phyloP scores from a whole-genome alignment of 129 eudicot genomes.

The Chrysanthemum makinoi region DNA sequence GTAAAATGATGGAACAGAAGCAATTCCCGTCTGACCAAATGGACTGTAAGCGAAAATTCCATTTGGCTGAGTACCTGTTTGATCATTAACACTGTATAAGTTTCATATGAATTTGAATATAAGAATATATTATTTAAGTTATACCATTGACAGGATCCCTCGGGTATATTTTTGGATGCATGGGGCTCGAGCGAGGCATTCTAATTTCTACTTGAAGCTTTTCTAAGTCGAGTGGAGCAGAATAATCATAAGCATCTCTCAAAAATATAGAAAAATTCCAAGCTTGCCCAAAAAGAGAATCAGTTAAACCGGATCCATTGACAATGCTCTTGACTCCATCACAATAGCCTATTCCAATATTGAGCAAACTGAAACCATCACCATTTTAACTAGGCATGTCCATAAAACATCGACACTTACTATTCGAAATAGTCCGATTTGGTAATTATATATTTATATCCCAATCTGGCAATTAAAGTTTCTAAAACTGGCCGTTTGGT shows the following conservation, averaged over 20 bases:
- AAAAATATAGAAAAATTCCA: slow-evolving; percentile 53
- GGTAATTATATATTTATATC: too few species aligned
- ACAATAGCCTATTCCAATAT: slow-evolving; percentile 56
- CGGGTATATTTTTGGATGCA: slow-evolving; percentile 41
- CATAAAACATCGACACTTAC: too few species aligned
- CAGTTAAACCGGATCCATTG: slow-evolving; percentile 73
- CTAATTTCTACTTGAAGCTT: slow-evolving; percentile 59
- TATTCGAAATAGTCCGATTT: too few species aligned
- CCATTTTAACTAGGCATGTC: not conserved
- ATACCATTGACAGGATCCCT: slow-evolving; percentile 48
- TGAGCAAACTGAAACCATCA: slow-evolving; percentile 9
- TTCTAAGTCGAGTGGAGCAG: slow-evolving; percentile 62
- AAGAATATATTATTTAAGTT: not conserved
- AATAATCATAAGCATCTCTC: slow-evolving; percentile 79
- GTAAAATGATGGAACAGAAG: slow-evolving; percentile 38
- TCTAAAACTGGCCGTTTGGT: too few species aligned
- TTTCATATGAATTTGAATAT: slow-evolving; percentile 1
- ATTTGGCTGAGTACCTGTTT: slow-evolving; percentile 46
- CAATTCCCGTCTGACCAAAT: slow-evolving; percentile 25
- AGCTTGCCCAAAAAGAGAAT: slow-evolving; percentile 59
- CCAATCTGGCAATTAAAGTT: too few species aligned
- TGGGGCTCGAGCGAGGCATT: slow-evolving; percentile 11
- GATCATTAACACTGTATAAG: slow-evolving; percentile 1
- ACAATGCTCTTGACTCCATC: slow-evolving; percentile 60
- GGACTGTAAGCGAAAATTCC: slow-evolving; percentile 23